phyloP scores from a whole-genome alignment of 2,329 filamentous ascomycete species.

The Fusarium sp. region DNA sequence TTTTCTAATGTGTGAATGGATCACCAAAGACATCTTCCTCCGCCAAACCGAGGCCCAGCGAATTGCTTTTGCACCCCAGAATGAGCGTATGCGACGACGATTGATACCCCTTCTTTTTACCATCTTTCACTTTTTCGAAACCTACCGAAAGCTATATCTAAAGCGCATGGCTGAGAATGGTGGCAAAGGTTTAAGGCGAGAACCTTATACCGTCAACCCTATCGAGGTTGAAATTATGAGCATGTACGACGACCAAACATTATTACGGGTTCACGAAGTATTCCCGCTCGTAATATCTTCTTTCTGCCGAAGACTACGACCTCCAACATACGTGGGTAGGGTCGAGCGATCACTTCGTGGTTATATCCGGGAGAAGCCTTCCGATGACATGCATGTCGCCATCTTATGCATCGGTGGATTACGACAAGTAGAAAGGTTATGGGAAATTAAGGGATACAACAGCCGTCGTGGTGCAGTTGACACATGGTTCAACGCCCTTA shows the following conservation, averaged over 20 bases:
- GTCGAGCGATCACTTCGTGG: conserved; percentile 74
- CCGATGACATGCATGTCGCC: conserved; percentile 74
- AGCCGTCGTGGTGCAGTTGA: conserved; percentile 71
- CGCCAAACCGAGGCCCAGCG: conserved; percentile 69
- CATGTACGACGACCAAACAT: conserved; percentile 75
- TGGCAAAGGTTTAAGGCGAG: conserved; percentile 65
- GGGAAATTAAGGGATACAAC: conserved; percentile 78
- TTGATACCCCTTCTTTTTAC: conserved; percentile 76
- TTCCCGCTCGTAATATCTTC: conserved; percentile 76
- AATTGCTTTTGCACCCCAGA: conserved; percentile 71
- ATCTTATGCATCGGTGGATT: conserved; percentile 73
- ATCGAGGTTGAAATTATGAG: conserved; percentile 74
- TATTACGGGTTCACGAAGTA: conserved; percentile 74
- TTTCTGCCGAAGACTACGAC: conserved; percentile 73
- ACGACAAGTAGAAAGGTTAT: conserved; percentile 74
- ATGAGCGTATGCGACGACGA: conserved; percentile 74
- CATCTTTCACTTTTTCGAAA: conserved; percentile 78
- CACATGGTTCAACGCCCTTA: conserved; percentile 69
- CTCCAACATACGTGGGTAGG: conserved; percentile 75
- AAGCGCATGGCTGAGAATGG: conserved; percentile 68
- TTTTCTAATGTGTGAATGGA: conserved; percentile 74
- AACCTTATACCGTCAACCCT: conserved; percentile 73
- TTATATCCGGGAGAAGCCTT: conserved; percentile 73
- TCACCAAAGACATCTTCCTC: conserved; percentile 76
- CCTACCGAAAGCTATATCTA: conserved; percentile 71